Base-by-base conservation (phyloP, 31 red algal genomes). In the Odonthalia washingtoniensis region DNA sequence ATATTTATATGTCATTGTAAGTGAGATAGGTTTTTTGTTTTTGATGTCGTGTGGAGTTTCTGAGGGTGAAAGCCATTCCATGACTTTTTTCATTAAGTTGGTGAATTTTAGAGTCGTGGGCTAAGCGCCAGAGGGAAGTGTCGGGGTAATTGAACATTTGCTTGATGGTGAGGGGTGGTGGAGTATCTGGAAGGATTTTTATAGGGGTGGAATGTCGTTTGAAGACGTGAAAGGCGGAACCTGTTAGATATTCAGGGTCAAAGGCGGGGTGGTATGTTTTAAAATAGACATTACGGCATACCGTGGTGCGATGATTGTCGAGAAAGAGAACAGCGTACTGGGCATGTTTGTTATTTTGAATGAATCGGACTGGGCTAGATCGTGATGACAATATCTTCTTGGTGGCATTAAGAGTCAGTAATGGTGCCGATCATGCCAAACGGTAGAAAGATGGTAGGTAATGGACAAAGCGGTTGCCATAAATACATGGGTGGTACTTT, bases 1-100 rank as follows among this genome's bases (percentile, higher is more conserved):
- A 1, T 81, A 65, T 39, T 38, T 28, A 36, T 84, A 45, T 36
- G 80, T 84, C 80, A 84, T 84, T 40, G 62, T 81, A 2, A 81
- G 45, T 27, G 53, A 49, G 33, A 81, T 34, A n/a, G n/a, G n/a
- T n/a, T n/a, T n/a, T n/a, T n/a, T n/a, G n/a, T n/a, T 36, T 1
- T 46, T 16, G 9, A 34, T 77, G 2, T n/a, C 31, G 1, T 46
- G 37, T 28, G 40, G 2, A 31, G 1, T 4, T 77, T 77, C 46
- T 2, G 37, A 41, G 34, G 9, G 9, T 26, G 14, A 9, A 18
- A 77, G 74, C 49, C 49, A 77, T 77, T 41, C 18, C 39, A 77
- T 46, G 40, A 41, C 9, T 9, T 5, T 46, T 5, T 9, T 45
- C 36, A 41, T 77, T 46, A 1, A 77, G 74, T 46, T 77, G 40